Evolutionary conservation across 352 stramenopile genomes (phyloP).

Genomic region (Globisporangium spinosum): DNA sequence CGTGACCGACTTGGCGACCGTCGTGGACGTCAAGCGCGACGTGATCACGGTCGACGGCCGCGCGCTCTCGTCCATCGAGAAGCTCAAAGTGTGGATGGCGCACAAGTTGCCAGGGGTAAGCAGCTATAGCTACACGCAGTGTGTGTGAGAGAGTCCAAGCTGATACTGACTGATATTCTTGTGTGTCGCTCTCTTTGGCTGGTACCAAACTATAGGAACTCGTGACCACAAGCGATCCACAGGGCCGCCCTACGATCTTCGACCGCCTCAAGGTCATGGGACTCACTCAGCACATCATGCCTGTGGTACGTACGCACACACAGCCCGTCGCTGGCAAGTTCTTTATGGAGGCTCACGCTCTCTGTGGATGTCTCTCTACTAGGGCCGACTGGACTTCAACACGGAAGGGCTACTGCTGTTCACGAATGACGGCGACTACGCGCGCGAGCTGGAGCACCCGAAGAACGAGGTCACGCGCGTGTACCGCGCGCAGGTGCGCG

Average conservation of each 20-base stretch:
- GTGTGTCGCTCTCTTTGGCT: background rate
- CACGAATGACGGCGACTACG: constrained; percentile 90
- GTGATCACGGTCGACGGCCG: constrained; percentile 54
- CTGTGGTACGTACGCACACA: constrained; percentile 50
- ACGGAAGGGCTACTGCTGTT: constrained; percentile 91
- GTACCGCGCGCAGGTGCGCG: constrained; percentile 85
- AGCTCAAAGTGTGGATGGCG: constrained; percentile 77
- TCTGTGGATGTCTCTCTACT: background rate
- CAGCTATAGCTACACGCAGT: constrained; percentile 8
- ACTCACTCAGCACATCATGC: constrained; percentile 82
- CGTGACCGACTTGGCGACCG: constrained; percentile 52
- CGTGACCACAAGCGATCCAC: constrained; percentile 71
- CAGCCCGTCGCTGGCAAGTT: background rate
- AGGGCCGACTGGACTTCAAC: constrained; percentile 91
- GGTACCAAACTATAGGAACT: constrained; percentile 43
- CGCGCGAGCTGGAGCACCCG: constrained; percentile 85
- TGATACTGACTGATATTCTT: background rate
- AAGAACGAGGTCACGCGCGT: constrained; percentile 65
- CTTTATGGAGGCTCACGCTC: background rate
- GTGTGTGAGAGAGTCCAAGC: background rate
- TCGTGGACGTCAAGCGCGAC: constrained; percentile 51
- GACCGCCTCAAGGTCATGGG: constrained; percentile 81
- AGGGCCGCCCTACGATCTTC: constrained; percentile 86
- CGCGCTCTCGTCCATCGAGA: constrained; percentile 33
- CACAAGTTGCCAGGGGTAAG: constrained; percentile 85